Evolutionary conservation across 2,329 filamentous ascomycete genomes (phyloP), one percentile per base, ranked within the genome.

Genomic region (Aspergillus sp.): DNA sequence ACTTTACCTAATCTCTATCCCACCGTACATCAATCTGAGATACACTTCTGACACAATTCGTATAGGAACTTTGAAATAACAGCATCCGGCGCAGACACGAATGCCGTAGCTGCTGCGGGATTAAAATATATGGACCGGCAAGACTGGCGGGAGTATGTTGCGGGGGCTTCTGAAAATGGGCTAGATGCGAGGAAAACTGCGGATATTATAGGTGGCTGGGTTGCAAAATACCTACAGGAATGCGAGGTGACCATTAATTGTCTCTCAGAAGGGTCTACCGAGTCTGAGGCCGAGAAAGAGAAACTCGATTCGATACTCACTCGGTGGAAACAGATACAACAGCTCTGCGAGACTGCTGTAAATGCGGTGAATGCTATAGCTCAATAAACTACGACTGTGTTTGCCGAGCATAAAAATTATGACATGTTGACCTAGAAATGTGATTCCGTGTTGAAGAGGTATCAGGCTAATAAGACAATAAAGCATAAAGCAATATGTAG

Each of bases 291-390:
- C 43, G 57, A 33, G 55, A 58, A 58, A 7, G 49, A 49, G n/a
- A 65, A 60, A 56, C 17, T 68, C 15, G 31, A 58, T 17, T 46
- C 60, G 45, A 46, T 73, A 35, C 31, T 67, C 12, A 59, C 55
- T 15, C 64, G 73, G 51, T 76, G 73, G 73, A 66, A 55, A 33
- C 73, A 75, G 57, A 72, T 76, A 31, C 56, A 51, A 57, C 52
- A 40, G 25, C 41, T 74, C 21, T 70, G 71, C 58, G 56, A 68
- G 11, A 51, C 41, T 17, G 66, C 65, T 15, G 45, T 68, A 40
- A 35, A 41, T n/a, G 66, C 65, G 14, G 45, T 68, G 41, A 35
- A 41, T 17, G 39, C 49, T 45, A 48, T 37, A 8, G 8, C 35
- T 25, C 5, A 33, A 9, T 49, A 49, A 23, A 25, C 21, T 33